Evolutionary conservation across 768 basidiomycete genomes (phyloP).

Genomic region (Clitopilus hobsonii): DNA sequence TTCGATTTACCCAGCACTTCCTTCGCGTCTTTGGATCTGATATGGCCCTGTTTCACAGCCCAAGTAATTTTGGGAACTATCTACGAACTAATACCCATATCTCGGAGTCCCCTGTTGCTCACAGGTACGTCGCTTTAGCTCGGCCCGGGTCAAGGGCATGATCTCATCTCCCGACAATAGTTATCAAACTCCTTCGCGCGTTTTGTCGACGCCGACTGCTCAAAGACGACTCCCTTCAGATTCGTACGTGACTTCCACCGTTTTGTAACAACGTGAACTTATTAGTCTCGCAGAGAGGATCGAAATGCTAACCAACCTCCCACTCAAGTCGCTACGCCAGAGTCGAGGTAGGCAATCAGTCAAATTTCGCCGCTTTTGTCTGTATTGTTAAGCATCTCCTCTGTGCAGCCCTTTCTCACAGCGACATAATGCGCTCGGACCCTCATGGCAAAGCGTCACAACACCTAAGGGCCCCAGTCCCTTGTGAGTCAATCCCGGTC

Average conservation of each 20-base stretch:
- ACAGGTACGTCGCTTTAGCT: constrained; percentile 13
- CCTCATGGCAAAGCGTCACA: constrained; percentile 14
- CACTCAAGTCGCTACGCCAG: constrained; percentile 39
- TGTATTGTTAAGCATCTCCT: background rate
- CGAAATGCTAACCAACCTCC: constrained; percentile 9
- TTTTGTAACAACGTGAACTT: background rate
- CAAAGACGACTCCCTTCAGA: background rate
- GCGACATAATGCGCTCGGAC: background rate
- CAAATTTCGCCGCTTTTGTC: background rate
- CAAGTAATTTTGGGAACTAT: constrained; percentile 24
- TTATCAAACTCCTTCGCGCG: background rate
- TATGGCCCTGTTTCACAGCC: constrained; percentile 13
- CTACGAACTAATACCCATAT: constrained; percentile 13
- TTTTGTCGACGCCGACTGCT: constrained; percentile 6
- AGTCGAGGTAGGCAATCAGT: constrained; percentile 32
- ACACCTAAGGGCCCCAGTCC: constrained; percentile 20
- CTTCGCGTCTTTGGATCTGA: background rate
- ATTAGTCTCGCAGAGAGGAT: constrained; percentile 11
- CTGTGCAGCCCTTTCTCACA: constrained; percentile 6
- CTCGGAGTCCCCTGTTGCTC: constrained; percentile 22
- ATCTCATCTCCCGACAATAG: background rate
- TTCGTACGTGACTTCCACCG: background rate
- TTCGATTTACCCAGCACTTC: background rate
- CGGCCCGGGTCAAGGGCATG: background rate
- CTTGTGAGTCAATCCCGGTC: constrained; percentile 11